These are phyloP conservation scores for Sistotremastrum niveocremeum DNA, from an alignment of 768 basidiomycete genomes.

Conservation along the genomic window DNA sequence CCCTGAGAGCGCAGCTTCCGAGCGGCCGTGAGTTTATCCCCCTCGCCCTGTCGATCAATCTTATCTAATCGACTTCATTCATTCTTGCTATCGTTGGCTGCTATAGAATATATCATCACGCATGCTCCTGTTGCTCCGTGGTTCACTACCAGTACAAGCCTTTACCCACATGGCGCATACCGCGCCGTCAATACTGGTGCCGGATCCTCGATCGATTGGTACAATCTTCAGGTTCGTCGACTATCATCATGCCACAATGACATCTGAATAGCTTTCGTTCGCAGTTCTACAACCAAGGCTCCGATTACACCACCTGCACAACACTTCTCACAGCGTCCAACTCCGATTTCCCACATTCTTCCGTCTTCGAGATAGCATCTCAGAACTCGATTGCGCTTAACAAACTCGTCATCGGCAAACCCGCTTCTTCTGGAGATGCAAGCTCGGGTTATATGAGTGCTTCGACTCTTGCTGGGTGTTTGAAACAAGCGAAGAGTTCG, in stretches of 20 bases:
- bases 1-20: constrained; percentile 23
- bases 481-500: constrained; percentile 40
- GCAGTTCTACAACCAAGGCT: constrained; percentile 19
- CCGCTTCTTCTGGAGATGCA: constrained; percentile 37
- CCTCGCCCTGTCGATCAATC: too few species aligned
- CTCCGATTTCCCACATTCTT: constrained; percentile 26
- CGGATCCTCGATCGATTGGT: constrained; percentile 33
- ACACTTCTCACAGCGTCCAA: constrained; percentile 27
- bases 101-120: constrained; percentile 19
- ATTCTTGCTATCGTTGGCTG: not conserved
- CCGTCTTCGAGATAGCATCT: constrained; percentile 32
- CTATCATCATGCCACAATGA: not conserved
- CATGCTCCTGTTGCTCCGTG: constrained; percentile 31
- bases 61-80: too few species aligned
- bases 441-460: constrained; percentile 50
- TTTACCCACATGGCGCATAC: constrained; percentile 27
- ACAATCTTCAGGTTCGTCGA: constrained; percentile 26
- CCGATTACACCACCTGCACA: constrained; percentile 26
- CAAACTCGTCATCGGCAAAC: constrained; percentile 72
- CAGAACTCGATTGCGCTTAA: constrained; percentile 26
- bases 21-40: constrained; percentile 5
- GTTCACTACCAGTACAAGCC: constrained; percentile 9
- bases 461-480: constrained; percentile 41
- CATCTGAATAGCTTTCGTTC: not conserved
- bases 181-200: constrained; percentile 23